Conservation (phyloP, 1,139 yeast species). For the Blastobotrys elegans region DNA sequence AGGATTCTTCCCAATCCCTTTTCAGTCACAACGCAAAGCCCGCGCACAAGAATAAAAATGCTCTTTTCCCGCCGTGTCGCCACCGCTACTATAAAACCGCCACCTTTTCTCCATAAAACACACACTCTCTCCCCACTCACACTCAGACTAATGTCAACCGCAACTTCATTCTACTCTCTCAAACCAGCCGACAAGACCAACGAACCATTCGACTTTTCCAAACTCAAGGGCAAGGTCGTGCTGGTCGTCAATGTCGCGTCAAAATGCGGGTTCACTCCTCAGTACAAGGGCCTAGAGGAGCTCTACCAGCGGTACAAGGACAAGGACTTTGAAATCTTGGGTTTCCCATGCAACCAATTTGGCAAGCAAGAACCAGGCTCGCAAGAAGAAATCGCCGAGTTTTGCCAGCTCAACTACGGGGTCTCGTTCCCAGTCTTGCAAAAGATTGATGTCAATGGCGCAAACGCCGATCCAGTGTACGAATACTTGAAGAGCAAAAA, state of each 20-base stretch:
- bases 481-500: conserved; percentile 62
- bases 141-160: conserved; percentile 20
- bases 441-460: conserved; percentile 88
- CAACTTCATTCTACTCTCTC: conserved; percentile 48
- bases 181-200: conserved; percentile 55
- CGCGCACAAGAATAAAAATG: no score
- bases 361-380: conserved; percentile 83
- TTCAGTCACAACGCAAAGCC: no score
- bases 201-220: conserved; percentile 58
- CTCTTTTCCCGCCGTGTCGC: neutral
- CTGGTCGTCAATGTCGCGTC: conserved; percentile 89
- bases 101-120: neutral
- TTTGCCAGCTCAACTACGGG: conserved; percentile 65
- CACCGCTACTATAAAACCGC: neutral
- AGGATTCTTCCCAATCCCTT: no score
- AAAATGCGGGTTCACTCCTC: conserved; percentile 54
- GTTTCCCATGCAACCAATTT: conserved; percentile 93
- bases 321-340: conserved; percentile 71
- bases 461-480: conserved; percentile 73
- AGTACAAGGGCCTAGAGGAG: conserved; percentile 79
- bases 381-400: conserved; percentile 56
- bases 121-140: neutral
- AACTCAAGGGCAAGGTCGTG: conserved; percentile 85
- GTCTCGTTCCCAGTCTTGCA: conserved; percentile 85
- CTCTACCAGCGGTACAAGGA: conserved; percentile 73